Evolutionary conservation across 2,329 filamentous ascomycete genomes (phyloP), one percentile per base, ranked within the genome.

Genomic region (Penicillium italicum): DNA sequence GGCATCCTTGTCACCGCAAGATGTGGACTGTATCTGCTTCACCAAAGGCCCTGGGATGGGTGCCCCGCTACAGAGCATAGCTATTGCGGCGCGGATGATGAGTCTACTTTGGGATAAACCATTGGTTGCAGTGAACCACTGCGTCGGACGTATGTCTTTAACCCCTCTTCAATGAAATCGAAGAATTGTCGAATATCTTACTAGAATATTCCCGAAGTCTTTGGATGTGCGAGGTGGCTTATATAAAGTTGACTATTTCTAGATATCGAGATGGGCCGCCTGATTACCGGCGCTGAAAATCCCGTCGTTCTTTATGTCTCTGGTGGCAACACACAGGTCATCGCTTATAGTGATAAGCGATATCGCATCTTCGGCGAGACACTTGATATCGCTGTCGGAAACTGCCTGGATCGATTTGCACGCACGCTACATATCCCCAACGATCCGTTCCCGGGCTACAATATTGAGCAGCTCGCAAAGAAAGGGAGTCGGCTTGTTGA

Each of bases 1-100:
- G 63, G 90, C 93, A 70, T 90, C 4, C 66, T 73, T 0, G 74
- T 86, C 14, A 68, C 20, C 37, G 6, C 20, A 77, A 14, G 87
- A 96, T 69, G 82, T 99, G 43, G 86, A 93, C 74, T 96, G 91
- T 75, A 87, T 99, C 65, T 96, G 92, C 81, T 99, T 93, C 77
- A 99, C 94, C 2, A 88, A 89, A 70, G 94, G 94, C 0, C 94
- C 94, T 0, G 94, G 94, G 0, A 99, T 99, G 94, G 94, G 94
- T 56, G 92, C 91, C 37, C 94, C 94, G 7, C 80, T 99, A 24
- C 89, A 92, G 60, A 86, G 87, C 58, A 91, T 96, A 12, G 93
- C 93, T 31, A 79, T 97, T 33, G 92, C 87, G 1, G 94, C 92
- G 18, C 84, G 94, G 57, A 36, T 36, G 33, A 36, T 36, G 33